These are phyloP conservation scores for Barnettozyma pratensis DNA, from an alignment of 805 yeast species.

Conservation along the genomic window DNA sequence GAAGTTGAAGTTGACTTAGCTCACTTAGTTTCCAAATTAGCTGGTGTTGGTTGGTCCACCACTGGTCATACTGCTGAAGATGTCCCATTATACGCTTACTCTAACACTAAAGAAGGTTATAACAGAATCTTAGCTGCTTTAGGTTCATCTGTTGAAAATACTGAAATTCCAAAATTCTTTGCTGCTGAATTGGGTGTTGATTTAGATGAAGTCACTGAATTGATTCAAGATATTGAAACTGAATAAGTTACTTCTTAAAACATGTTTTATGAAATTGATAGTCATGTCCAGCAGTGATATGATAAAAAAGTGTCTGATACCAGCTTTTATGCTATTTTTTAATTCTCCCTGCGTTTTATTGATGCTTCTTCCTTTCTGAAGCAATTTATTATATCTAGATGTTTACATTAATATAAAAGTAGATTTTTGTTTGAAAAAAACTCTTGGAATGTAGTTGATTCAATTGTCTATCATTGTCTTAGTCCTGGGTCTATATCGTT, in stretches of 20 bases:
- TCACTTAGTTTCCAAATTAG: conserved; percentile 63
- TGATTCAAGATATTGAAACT: conserved; percentile 39
- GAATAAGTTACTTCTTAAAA: neutral
- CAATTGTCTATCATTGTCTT: too few relatives aligned
- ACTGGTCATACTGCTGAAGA: conserved; percentile 95
- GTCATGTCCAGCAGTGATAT: neutral
- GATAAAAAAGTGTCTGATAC: too few relatives aligned
- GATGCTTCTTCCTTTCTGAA: neutral
- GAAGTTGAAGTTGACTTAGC: conserved; percentile 44
- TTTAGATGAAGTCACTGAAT: conserved; percentile 43
- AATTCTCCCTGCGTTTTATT: neutral
- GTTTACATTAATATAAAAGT: too few relatives aligned
- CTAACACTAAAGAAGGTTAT: conserved; percentile 49
- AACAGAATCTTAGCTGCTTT: conserved; percentile 41
- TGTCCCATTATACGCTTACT: conserved; percentile 79
- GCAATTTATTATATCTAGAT: neutral
- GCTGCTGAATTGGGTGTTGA: conserved; percentile 45
- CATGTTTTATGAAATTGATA: too few relatives aligned
- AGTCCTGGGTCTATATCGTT: too few relatives aligned
- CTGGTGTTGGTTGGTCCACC: conserved; percentile 92
- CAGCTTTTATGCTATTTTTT: too few relatives aligned
- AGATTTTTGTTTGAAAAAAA: too few relatives aligned
- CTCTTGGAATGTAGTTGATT: too few relatives aligned
- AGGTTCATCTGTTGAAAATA: conserved; percentile 81
- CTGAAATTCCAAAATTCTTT: conserved; percentile 74